Conservation (phyloP, 2,329 filamentous ascomycete species). For the Chalaropsis thielavioides region DNA sequence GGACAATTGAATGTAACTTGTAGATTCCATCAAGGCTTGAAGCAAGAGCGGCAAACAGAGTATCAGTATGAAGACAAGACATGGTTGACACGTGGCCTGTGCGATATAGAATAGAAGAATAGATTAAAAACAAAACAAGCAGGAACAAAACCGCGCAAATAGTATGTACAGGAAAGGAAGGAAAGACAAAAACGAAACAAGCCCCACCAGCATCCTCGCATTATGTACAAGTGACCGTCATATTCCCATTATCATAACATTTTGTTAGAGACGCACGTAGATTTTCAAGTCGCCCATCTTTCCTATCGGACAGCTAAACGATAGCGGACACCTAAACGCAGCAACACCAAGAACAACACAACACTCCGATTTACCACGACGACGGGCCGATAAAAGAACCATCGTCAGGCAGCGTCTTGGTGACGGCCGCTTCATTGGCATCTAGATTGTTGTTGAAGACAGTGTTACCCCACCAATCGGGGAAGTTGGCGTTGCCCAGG, state of each 20-base stretch:
- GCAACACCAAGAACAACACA: not conserved
- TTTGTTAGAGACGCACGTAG: not conserved
- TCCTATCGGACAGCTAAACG: not conserved
- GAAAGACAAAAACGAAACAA: no score
- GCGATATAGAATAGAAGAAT: no score
- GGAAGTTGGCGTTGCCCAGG: constrained; percentile 31
- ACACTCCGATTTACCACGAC: constrained; percentile 19
- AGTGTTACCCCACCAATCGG: constrained; percentile 38
- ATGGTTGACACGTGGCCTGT: no score
- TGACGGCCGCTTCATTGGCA: constrained; percentile 21
- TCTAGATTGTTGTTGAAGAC: constrained; percentile 26
- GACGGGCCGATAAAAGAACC: constrained; percentile 23
- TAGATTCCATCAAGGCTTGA: no score
- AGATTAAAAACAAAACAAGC: no score
- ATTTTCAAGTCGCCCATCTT: not conserved
- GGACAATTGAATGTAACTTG: no score
- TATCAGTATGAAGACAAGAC: no score
- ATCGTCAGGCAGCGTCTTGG: constrained; percentile 22
- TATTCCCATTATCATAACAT: not conserved
- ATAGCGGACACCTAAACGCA: not conserved
- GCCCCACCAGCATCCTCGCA: not conserved
- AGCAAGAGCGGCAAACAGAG: no score
- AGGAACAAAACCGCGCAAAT: no score
- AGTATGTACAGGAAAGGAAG: no score
- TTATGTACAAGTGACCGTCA: not conserved